Evolutionary conservation across 371 early-diverging fungal genomes (phyloP).

Genomic region (Rhizopus sp.): DNA sequence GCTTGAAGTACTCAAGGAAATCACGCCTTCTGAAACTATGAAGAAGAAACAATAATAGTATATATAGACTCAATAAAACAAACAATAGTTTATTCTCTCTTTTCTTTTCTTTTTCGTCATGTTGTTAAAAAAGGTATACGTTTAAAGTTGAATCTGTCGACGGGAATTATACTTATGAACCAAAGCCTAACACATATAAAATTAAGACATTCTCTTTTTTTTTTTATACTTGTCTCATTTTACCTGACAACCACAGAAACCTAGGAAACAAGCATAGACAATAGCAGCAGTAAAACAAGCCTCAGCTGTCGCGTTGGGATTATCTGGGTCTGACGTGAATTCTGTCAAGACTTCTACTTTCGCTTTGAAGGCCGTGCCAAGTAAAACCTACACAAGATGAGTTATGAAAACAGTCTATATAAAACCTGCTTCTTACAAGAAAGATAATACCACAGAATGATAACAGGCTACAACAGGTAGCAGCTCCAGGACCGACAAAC

Average conservation of each 20-base stretch:
- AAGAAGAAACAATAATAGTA: conserved; percentile 30
- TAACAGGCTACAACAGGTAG: conserved; percentile 27
- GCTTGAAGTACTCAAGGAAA: conserved; percentile 70
- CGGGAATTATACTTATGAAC: conserved; percentile 55
- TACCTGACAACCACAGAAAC: conserved; percentile 72
- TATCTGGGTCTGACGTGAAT: conserved; percentile 61
- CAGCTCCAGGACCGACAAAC: conserved; percentile 29
- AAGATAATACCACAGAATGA: conserved; percentile 34
- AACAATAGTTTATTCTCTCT: too few relatives aligned
- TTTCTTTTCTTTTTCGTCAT: conserved; percentile 4
- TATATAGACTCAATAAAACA: neutral
- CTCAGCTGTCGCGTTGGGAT: conserved; percentile 64
- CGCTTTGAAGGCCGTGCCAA: conserved; percentile 66
- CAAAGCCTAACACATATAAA: conserved; percentile 42
- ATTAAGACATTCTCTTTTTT: neutral
- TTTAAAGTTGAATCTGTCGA: conserved; percentile 53
- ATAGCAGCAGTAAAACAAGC: conserved; percentile 70
- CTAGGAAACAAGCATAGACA: conserved; percentile 69
- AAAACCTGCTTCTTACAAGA: conserved; percentile 22
- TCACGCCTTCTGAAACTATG: conserved; percentile 37
- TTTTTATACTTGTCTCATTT: neutral
- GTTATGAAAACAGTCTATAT: neutral
- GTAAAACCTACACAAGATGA: conserved; percentile 41
- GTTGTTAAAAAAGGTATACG: neutral
- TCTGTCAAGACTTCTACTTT: conserved; percentile 67